These are phyloP conservation scores for Arctium lappa DNA, from an alignment of 129 eudicot species.

Conservation along the genomic window DNA sequence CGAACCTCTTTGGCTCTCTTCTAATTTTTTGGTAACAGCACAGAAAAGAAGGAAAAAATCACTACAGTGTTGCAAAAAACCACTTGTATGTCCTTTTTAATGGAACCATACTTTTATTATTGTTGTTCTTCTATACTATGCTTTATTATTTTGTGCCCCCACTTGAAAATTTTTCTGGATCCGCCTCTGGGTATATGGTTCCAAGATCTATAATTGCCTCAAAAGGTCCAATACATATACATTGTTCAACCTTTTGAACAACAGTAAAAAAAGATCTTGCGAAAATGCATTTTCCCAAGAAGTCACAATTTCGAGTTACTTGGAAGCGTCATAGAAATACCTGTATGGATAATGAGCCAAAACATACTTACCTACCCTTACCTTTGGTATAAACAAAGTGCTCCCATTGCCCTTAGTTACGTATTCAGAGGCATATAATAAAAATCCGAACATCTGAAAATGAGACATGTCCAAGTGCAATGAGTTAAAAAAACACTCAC, in stretches of 20 bases:
- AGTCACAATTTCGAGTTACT: not conserved
- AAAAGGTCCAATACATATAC: not conserved
- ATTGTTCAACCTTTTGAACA: not conserved
- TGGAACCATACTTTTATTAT: not conserved
- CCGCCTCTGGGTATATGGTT: not conserved
- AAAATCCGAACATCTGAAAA: constrained; percentile 87
- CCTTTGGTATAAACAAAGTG: constrained; percentile 79
- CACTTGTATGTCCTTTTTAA: not conserved
- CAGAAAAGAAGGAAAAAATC: not conserved
- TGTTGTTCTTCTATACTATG: not conserved
- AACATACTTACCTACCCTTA: constrained; percentile 19
- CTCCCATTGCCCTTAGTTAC: constrained; percentile 43
- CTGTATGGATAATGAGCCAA: not conserved
- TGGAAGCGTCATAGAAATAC: not conserved
- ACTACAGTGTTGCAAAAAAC: not conserved
- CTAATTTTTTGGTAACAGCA: not conserved
- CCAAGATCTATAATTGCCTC: not conserved
- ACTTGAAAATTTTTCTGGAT: not conserved
- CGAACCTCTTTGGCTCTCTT: not conserved
- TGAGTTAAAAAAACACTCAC: constrained; percentile 9
- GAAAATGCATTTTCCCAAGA: not conserved
- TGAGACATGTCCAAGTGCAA: constrained; percentile 2
- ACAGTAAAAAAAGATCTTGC: not conserved
- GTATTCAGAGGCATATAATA: constrained; percentile 66
- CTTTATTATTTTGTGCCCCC: not conserved